phyloP scores from a whole-genome alignment of 1,139 yeast species.

The Suhomyces bokatorum region DNA sequence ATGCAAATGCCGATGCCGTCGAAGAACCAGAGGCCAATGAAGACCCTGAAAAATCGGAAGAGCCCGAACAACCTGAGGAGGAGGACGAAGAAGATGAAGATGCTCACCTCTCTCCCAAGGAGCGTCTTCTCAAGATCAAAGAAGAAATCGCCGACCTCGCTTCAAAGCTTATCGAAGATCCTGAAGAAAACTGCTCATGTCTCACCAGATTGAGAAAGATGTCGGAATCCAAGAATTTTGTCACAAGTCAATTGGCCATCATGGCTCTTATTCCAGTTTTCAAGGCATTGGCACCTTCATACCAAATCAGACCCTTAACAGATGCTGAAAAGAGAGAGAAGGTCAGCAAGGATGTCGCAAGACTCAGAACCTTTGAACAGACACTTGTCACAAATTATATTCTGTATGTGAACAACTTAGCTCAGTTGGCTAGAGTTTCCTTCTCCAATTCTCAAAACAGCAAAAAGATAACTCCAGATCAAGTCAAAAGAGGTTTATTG shows the following conservation, averaged over 20 bases:
- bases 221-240: conserved; percentile 66
- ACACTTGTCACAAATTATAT: conserved; percentile 67
- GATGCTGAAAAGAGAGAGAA: conserved; percentile 80
- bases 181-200: conserved; percentile 76
- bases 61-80: conserved; percentile 19
- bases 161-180: conserved; percentile 77
- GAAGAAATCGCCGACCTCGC: conserved; percentile 86
- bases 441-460: conserved; percentile 43
- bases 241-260: conserved; percentile 71
- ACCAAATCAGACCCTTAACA: conserved; percentile 77
- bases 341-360: conserved; percentile 79
- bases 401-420: conserved; percentile 61
- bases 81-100: conserved; percentile 46
- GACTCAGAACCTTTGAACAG: conserved; percentile 78
- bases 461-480: conserved; percentile 36
- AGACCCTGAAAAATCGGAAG: conserved; percentile 24
- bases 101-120: conserved; percentile 55
- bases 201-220: conserved; percentile 71
- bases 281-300: conserved; percentile 84
- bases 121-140: conserved; percentile 59
- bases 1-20: conserved; percentile 17
- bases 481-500: conserved; percentile 52
- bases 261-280: conserved; percentile 82
- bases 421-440: conserved; percentile 41
- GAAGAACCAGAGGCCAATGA: conserved; percentile 1